Percentiles rank a stretch among this genome's conserved stretches.
Conservation (phyloP, 2,329 filamentous ascomycete genomes). For the Colletotrichum cereale region DNA sequence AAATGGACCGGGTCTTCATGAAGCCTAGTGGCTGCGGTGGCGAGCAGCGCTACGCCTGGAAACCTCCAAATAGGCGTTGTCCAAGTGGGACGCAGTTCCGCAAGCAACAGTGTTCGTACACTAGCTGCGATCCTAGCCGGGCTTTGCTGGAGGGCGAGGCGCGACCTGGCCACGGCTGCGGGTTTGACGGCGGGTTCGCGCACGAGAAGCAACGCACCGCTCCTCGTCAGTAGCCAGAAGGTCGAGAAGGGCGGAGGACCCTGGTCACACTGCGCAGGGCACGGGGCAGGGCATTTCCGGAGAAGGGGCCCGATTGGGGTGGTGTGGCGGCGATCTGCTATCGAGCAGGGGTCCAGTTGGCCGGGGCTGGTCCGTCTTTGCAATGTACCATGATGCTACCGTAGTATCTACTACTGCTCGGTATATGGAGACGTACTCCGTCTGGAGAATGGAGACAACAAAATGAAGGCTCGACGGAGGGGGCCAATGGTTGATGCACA, state of each 20-base stretch:
- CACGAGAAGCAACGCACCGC: conserved; percentile 1
- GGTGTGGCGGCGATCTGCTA: conserved; percentile 28
- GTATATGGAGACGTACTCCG: background rate
- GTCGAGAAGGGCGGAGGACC: conserved; percentile 3
- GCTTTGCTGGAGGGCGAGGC: conserved; percentile 1
- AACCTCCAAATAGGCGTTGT: conserved; percentile 26
- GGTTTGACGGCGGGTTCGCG: background rate
- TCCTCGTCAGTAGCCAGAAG: background rate
- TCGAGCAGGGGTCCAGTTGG: conserved; percentile 29
- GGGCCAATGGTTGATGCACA: background rate
- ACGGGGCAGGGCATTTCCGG: conserved; percentile 31
- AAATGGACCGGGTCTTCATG: conserved; percentile 1
- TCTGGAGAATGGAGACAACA: background rate
- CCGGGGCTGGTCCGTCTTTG: conserved; percentile 1
- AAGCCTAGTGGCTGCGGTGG: conserved; percentile 23
- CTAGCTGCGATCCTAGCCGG: background rate
- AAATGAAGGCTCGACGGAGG: conserved; percentile 19
- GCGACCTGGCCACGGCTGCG: conserved; percentile 8
- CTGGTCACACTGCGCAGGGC: background rate
- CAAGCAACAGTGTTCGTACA: conserved; percentile 6
- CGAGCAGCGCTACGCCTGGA: conserved; percentile 28
- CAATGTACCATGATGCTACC: background rate
- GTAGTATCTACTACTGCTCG: background rate
- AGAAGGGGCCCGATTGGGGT: conserved; percentile 26
- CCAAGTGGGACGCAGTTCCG: conserved; percentile 14